These are phyloP conservation scores for Pyrus betulifolia DNA, from an alignment of 306 rosid genomes.

Conservation along the genomic window DNA sequence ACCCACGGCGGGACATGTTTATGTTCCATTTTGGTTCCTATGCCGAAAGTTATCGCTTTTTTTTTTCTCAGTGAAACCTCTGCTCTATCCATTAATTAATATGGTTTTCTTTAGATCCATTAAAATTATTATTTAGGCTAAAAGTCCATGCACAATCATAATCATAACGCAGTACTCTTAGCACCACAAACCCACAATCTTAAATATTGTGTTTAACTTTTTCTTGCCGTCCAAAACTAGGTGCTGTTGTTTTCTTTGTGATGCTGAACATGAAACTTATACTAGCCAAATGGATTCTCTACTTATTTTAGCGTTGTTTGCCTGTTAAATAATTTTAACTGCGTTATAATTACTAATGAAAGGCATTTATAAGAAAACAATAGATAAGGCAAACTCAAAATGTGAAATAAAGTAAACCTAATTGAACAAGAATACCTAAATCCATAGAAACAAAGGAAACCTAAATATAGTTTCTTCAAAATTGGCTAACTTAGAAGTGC, in stretches of 20 bases:
- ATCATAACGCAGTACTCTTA: no score
- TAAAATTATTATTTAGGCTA: no score
- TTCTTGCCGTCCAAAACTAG: neutral
- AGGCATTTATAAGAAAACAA: neutral
- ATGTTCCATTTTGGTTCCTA: neutral
- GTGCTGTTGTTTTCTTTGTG: neutral
- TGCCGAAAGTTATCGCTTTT: neutral
- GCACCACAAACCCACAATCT: neutral
- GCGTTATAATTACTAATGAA: no score
- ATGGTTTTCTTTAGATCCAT: neutral
- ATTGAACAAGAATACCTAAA: neutral
- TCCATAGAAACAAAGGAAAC: neutral
- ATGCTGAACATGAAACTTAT: neutral
- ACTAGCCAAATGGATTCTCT: neutral
- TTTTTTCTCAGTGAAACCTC: neutral
- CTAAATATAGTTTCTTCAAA: neutral
- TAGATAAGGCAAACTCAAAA: neutral
- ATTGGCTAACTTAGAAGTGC: neutral
- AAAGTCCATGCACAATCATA: neutral
- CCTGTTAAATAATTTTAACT: neutral
- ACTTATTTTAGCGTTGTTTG: neutral
- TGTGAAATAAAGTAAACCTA: neutral
- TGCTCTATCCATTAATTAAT: neutral
- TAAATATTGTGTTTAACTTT: neutral
- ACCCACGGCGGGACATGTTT: constrained; percentile 15